Evolutionary conservation across 768 basidiomycete species (phyloP).

Genomic region (Podaxis sp.): DNA sequence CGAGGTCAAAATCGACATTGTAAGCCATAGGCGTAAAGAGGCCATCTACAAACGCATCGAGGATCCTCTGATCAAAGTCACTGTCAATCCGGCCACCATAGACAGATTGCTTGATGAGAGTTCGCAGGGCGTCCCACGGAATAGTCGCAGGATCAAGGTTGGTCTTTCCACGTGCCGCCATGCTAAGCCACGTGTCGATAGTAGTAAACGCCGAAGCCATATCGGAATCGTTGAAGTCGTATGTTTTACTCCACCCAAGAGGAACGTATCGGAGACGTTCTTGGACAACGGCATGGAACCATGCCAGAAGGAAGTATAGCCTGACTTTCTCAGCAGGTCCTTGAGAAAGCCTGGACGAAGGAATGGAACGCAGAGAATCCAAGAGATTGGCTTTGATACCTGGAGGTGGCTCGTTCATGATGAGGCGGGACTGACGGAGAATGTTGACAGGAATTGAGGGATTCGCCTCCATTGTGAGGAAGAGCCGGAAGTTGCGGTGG

Average conservation of each 20-base stretch:
- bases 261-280: slow-evolving; percentile 96
- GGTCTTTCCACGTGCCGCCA: slow-evolving; percentile 80
- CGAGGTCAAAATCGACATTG: slow-evolving; percentile 90
- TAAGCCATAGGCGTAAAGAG: slow-evolving; percentile 88
- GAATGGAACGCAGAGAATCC: slow-evolving; percentile 79
- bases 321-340: slow-evolving; percentile 93
- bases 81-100: slow-evolving; percentile 95
- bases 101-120: slow-evolving; percentile 92
- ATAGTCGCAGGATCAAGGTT: slow-evolving; percentile 91
- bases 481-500: slow-evolving; percentile 89
- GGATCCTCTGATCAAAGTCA: slow-evolving; percentile 89
- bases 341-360: slow-evolving; percentile 66
- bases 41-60: slow-evolving; percentile 90
- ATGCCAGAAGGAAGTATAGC: slow-evolving; percentile 93
- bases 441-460: slow-evolving; percentile 95
- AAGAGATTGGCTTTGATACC: slow-evolving; percentile 95
- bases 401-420: slow-evolving; percentile 99
- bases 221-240: slow-evolving; percentile 99
- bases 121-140: slow-evolving; percentile 94
- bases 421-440: slow-evolving; percentile 89
- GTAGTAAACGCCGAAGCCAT: slow-evolving; percentile 90
- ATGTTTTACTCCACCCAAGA: slow-evolving; percentile 93
- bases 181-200: slow-evolving; percentile 86
- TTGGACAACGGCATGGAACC: slow-evolving; percentile 99
- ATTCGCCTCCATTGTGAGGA: slow-evolving; percentile 98